Percentiles rank a stretch among this genome's conserved stretches.
Evolutionary conservation across 495 filamentous ascomycete genomes (phyloP).

Genomic region (Talaromyces trachyspermus): DNA sequence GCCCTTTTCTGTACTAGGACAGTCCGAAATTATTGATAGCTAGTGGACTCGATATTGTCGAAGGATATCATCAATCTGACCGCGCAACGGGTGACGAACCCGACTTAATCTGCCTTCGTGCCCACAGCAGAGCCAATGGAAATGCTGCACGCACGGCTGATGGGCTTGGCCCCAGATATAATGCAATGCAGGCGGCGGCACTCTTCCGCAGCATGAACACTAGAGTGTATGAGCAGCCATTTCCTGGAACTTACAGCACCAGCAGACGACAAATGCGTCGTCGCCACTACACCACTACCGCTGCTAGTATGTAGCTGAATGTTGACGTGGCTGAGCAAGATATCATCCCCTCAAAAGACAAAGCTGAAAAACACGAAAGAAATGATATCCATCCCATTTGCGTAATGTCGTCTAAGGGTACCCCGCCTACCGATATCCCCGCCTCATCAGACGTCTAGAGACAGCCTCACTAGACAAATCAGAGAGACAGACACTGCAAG

Average conservation of each 20-base stretch:
- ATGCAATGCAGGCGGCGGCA: neutral
- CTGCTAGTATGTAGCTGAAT: neutral
- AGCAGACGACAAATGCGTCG: neutral
- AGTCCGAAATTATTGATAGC: neutral
- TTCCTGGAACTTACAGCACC: constrained; percentile 4
- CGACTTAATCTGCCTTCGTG: neutral
- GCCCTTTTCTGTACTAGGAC: too few relatives aligned
- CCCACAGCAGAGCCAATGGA: constrained; percentile 1
- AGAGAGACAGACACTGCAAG: too few relatives aligned
- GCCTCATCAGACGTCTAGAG: too few relatives aligned
- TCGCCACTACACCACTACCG: neutral
- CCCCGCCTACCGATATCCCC: too few relatives aligned
- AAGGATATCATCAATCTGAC: constrained; percentile 2
- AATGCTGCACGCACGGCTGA: constrained; percentile 6
- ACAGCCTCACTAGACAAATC: too few relatives aligned
- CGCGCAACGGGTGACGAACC: neutral
- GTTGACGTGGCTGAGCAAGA: constrained; percentile 2
- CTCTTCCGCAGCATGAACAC: neutral
- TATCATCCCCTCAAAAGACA: neutral
- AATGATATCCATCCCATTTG: too few relatives aligned
- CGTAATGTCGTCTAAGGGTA: too few relatives aligned
- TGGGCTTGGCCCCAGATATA: neutral
- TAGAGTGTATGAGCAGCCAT: neutral
- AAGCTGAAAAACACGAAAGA: too few relatives aligned
- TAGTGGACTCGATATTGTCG: neutral